These are phyloP conservation scores for Leptographium radiaticola DNA, from an alignment of 2,329 filamentous ascomycete species.

Conservation along the genomic window DNA sequence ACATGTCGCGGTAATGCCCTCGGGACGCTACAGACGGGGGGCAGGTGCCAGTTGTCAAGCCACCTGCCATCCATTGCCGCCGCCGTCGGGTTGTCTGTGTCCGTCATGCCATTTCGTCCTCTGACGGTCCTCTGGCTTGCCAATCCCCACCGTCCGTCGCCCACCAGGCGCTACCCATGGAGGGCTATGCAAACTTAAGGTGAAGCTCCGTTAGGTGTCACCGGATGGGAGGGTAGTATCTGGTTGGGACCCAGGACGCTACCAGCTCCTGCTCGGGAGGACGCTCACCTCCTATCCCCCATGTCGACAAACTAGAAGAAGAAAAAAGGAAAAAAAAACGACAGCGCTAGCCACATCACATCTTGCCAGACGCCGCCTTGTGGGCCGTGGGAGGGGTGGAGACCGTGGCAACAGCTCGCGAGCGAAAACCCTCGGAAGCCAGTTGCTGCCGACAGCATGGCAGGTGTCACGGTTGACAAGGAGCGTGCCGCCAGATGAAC, in stretches of 20 bases:
- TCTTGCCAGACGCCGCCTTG: not conserved
- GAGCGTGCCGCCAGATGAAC: not conserved
- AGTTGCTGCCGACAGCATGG: not conserved
- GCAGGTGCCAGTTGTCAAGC: slow-evolving; percentile 4
- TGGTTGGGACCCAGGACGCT: not conserved
- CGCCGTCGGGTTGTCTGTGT: not conserved
- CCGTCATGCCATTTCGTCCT: not conserved
- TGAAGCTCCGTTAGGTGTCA: slow-evolving; percentile 3
- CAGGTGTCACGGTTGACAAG: not conserved
- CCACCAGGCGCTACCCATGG: not conserved
- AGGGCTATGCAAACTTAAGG: not conserved
- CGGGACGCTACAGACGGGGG: not conserved
- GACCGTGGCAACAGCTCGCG: not conserved
- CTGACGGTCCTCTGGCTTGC: not conserved
- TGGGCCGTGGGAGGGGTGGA: not conserved
- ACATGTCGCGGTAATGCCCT: not conserved
- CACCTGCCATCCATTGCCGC: not conserved
- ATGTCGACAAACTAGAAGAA: not conserved
- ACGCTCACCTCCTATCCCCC: not conserved
- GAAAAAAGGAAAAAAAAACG: not conserved
- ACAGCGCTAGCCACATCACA: slow-evolving; percentile 5
- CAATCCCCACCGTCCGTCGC: not conserved
- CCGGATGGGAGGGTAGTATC: not conserved
- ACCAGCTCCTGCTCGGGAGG: not conserved
- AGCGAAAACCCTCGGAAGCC: not conserved